Conservation (phyloP, 495 filamentous ascomycete species). For the Apodospora peruviana region DNA sequence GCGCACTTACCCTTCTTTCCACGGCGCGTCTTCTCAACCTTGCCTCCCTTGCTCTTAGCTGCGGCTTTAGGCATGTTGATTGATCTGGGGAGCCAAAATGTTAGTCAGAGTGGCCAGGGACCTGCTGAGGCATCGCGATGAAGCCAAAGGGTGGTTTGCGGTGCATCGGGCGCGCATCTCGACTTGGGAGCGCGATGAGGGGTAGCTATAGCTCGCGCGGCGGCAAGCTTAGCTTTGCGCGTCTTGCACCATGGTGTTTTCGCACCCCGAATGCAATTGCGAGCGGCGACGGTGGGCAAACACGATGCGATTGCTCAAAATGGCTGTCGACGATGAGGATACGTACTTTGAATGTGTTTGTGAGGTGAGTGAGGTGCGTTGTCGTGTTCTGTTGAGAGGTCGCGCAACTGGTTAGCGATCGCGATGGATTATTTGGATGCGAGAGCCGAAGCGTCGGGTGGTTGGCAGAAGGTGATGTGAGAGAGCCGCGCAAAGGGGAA, state of each 20-base stretch:
- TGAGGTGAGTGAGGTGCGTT: not conserved
- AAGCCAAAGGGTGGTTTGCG: not conserved
- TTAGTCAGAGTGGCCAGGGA: not conserved
- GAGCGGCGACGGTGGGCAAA: slow-evolving; percentile 23
- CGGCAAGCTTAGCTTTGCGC: not conserved
- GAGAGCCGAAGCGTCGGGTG: slow-evolving; percentile 2
- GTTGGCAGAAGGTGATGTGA: not conserved
- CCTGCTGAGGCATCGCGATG: not conserved
- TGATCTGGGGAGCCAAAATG: slow-evolving; percentile 13
- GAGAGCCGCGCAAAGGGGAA: slow-evolving; percentile 9
- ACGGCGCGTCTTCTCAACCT: slow-evolving; percentile 40
- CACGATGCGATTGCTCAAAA: slow-evolving; percentile 29
- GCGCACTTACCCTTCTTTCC: slow-evolving; percentile 44
- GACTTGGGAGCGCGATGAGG: not conserved
- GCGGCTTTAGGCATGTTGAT: slow-evolving; percentile 43
- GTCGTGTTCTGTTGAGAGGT: slow-evolving; percentile 17
- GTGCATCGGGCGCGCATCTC: not conserved
- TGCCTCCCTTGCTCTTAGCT: slow-evolving; percentile 37
- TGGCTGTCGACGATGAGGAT: slow-evolving; percentile 5
- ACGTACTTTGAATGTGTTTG: slow-evolving; percentile 25
- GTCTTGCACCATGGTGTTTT: not conserved
- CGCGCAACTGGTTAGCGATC: slow-evolving; percentile 12
- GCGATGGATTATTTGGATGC: slow-evolving; percentile 7
- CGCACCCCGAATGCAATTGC: slow-evolving; percentile 33
- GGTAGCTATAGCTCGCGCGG: slow-evolving; percentile 4